phyloP scores from a whole-genome alignment of 1,284 basidiomycete species.

The Anthracocystis setariae region DNA sequence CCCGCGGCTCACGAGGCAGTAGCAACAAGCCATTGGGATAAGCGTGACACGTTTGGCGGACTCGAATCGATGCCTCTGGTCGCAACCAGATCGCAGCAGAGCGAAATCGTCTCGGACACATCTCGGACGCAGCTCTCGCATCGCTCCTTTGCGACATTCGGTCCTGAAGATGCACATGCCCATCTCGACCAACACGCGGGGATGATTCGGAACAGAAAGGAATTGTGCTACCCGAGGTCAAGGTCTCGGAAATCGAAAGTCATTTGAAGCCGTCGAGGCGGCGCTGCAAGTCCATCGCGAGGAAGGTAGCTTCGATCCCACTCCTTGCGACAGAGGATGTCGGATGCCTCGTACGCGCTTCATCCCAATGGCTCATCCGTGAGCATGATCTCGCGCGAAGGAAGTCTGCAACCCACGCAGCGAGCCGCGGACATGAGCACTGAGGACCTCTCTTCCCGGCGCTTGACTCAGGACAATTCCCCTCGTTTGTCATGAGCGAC shows the following conservation, averaged over 20 bases:
- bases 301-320: constrained; percentile 45
- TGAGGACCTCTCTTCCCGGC: constrained; percentile 37
- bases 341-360: constrained; percentile 23
- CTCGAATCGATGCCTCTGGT: constrained; percentile 16
- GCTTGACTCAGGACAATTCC: constrained; percentile 32
- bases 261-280: constrained; percentile 44
- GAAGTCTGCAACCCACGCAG: constrained; percentile 6
- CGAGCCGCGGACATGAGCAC: constrained; percentile 12
- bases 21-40: constrained; percentile 6
- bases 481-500: constrained; percentile 29
- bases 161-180: constrained; percentile 8
- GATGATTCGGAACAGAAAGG: constrained; percentile 29
- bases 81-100: not conserved
- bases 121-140: constrained; percentile 33
- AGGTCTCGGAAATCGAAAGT: constrained; percentile 43
- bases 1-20: not conserved
- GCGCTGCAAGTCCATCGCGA: constrained; percentile 41
- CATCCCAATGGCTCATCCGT: constrained; percentile 34
- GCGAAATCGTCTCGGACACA: not conserved
- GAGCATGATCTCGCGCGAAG: constrained; percentile 39
- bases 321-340: constrained; percentile 43
- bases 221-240: constrained; percentile 37
- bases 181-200: not conserved
- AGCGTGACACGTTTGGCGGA: constrained; percentile 42
- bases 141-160: constrained; percentile 18